Conservation (phyloP, 2,329 filamentous ascomycete species). For the Claviceps monticola region DNA sequence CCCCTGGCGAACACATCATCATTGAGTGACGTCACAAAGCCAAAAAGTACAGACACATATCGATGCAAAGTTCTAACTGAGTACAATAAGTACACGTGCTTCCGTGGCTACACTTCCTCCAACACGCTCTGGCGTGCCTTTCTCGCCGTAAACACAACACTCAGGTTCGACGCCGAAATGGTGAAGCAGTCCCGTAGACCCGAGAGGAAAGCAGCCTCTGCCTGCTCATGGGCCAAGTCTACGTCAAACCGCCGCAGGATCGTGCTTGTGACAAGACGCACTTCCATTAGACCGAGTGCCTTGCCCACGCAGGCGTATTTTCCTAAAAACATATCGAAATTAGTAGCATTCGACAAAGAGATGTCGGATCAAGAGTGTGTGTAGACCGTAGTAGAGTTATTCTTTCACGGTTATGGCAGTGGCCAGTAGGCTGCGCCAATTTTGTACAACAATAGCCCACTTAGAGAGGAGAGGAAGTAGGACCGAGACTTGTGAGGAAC, state of each 20-base stretch:
- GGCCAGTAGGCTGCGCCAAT: too few species aligned
- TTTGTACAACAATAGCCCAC: too few species aligned
- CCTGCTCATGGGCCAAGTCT: neutral
- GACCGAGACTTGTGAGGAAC: too few species aligned
- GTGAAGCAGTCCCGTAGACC: neutral
- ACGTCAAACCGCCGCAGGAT: slow-evolving; percentile 1
- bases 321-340: slow-evolving; percentile 9
- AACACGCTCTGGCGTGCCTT: neutral
- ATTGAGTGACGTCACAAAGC: too few species aligned
- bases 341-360: too few species aligned
- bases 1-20: too few species aligned
- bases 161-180: neutral
- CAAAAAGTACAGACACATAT: too few species aligned
- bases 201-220: neutral
- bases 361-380: too few species aligned
- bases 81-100: neutral
- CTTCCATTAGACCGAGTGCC: slow-evolving; percentile 21
- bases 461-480: neutral
- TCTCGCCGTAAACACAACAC: neutral
- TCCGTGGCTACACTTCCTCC: neutral
- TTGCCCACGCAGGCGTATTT: slow-evolving; percentile 22
- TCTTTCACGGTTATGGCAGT: neutral
- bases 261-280: slow-evolving; percentile 6
- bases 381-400: neutral
- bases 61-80: too few species aligned